Conservation (phyloP, 768 basidiomycete species). For the Infundibulicybe gibba region DNA sequence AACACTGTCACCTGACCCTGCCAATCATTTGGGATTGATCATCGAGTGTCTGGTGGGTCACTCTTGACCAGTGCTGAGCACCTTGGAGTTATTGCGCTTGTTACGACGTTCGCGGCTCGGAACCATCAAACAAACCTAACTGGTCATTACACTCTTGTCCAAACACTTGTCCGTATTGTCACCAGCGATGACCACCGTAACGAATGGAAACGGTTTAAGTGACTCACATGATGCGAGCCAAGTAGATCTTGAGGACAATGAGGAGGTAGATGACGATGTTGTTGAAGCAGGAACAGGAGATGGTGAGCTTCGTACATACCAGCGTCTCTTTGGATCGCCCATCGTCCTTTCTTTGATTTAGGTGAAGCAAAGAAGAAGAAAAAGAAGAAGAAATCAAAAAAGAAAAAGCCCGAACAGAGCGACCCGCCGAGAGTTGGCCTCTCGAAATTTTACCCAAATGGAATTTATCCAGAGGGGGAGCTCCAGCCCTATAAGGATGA, state of each 20-base stretch:
- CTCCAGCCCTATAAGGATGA: slow-evolving; percentile 89
- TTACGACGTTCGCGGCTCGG: no score
- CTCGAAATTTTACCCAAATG: slow-evolving; percentile 83
- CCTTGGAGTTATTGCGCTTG: no score
- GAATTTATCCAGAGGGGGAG: slow-evolving; percentile 90
- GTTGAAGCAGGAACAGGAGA: slow-evolving; percentile 10
- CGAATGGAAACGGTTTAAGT: slow-evolving; percentile 5
- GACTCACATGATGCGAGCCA: slow-evolving; percentile 6
- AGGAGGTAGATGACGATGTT: slow-evolving; percentile 18
- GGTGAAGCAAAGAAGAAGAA: slow-evolving; percentile 78
- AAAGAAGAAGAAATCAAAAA: slow-evolving; percentile 92
- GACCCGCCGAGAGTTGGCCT: slow-evolving; percentile 90
- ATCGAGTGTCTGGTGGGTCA: no score
- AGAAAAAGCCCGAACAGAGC: slow-evolving; percentile 78
- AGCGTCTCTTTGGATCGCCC: slow-evolving; percentile 3
- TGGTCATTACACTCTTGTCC: no score
- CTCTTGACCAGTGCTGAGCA: no score
- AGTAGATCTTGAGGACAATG: slow-evolving; percentile 12
- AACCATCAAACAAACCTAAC: no score
- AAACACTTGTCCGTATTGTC: neutral
- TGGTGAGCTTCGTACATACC: slow-evolving; percentile 7
- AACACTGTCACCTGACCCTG: no score
- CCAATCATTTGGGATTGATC: no score
- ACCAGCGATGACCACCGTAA: slow-evolving; percentile 8
- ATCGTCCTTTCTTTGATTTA: slow-evolving; percentile 9